Evolutionary conservation across 352 stramenopile genomes (phyloP), one percentile per base, ranked within the genome.

Genomic region (Aphanomyces euteiches): DNA sequence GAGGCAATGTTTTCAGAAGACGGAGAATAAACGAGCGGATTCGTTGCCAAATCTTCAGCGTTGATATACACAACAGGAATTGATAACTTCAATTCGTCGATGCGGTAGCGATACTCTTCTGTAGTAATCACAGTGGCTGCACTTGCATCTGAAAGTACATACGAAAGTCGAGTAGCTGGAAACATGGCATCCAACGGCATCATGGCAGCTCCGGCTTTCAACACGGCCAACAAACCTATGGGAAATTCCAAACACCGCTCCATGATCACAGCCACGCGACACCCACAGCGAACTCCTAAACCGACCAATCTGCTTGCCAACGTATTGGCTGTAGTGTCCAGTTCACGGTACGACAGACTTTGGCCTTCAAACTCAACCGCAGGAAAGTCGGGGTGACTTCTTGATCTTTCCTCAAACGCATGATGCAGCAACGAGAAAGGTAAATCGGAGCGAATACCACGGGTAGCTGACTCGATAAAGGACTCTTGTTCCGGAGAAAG

Each of bases 311-410:
- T n/a, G 43, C 43, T n/a, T n/a, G 43, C 43, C 43, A 50, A 50
- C 10, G 43, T n/a, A 2, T n/a, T 50, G 43, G 43, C 43, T 3
- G 7, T 19, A 7, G 57, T 61, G n/a, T 82, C 66, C 3, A 82
- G 71, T 17, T 77, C 67, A 28, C 72, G 66, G 65, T 80, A 79
- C 4, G 74, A 77, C 37, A 80, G 53, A n/a, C 66, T 56, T 17
- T 74, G 71, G 7, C 53, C 54, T 48, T 63, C 76, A 10, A 66
- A 61, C 45, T 63, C 58, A 28, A 66, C 63, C 8, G 69, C 67
- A 15, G 50, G 45, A 45, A 67, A 48, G 56, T 73, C 73, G 36
- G 75, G 72, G 12, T 79, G 53, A n/a, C 43, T 50, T 12, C 10
- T 17, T 63, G 72, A 67, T 7, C 28, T 17, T 1, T 19, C 5